A percentile compares a stretch with the other conserved stretches of the same genome.
Evolutionary conservation across 2,329 filamentous ascomycete species (phyloP).

Genomic region (Phialophora expanda): DNA sequence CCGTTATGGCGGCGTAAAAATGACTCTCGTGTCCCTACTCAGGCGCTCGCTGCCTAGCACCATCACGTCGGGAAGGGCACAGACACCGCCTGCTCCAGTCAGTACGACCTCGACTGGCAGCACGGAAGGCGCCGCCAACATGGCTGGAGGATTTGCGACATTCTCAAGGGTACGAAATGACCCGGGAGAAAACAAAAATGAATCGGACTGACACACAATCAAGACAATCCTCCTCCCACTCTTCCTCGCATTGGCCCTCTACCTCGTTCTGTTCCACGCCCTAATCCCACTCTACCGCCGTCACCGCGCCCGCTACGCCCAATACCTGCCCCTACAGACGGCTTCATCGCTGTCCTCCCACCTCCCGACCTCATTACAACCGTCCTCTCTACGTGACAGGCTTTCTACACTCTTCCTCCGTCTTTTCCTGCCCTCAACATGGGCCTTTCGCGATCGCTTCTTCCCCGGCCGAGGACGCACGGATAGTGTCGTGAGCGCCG

Average conservation of each 20-base stretch:
- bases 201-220: constrained; percentile 6
- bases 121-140: constrained; percentile 20
- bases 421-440: constrained; percentile 52
- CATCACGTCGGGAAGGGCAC: constrained; percentile 16
- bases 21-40: constrained; percentile 2
- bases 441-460: constrained; percentile 47
- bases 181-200: not conserved
- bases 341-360: constrained; percentile 57
- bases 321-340: constrained; percentile 67
- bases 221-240: constrained; percentile 75
- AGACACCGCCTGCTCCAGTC: constrained; percentile 22
- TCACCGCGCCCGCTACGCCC: constrained; percentile 72
- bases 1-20: constrained; percentile 34
- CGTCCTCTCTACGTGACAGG: constrained; percentile 47
- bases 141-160: constrained; percentile 28
- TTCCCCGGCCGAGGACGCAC: constrained; percentile 10
- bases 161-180: constrained; percentile 28
- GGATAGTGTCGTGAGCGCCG: constrained; percentile 50
- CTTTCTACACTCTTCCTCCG: constrained; percentile 50
- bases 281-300: constrained; percentile 71
- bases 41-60: constrained; percentile 28
- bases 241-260: constrained; percentile 71
- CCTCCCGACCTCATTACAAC: constrained; percentile 33
- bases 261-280: constrained; percentile 68
- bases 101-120: constrained; percentile 9